Evolutionary conservation across 108 stramenopile genomes (phyloP), one percentile per base, ranked within the genome.

Genomic region (Pseudonitzschia pungens): DNA sequence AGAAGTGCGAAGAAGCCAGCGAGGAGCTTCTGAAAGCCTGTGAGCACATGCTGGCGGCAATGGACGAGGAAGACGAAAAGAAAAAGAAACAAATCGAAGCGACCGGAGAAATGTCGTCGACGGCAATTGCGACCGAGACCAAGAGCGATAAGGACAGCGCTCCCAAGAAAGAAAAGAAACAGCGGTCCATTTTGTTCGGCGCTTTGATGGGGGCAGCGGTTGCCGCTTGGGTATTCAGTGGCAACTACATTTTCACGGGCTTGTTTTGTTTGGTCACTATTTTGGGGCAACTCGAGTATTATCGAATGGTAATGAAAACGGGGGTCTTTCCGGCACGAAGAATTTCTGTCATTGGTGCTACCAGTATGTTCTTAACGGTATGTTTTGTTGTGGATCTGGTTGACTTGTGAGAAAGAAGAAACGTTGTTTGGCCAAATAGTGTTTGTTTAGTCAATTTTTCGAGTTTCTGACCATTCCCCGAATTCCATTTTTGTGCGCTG

Each of bases 251-350:
- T 36, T 98, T 98, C 74, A 94, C 97, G 45, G 71, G 82, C 16
- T 80, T 96, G 41, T 96, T 98, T 72, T 86, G 92, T 22, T 75
- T 97, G 68, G 91, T 96, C 89, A 93, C 95, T 4, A 85, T 86
- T 18, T 69, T 92, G 20, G 93, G 93, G 7, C 96, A 97, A 76
- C 84, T 95, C 41, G 96, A 97, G 83, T 99, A 97, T 79, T 98
- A 95, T 78, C 84, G 97, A n/a, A 97, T 97, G 94, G 91, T 94
- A 50, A 94, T 96, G 86, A 85, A 85, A 72, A 83, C 92, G 18
- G 96, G 96, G 9, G 94, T 96, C 32, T 91, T 89, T 80, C 95
- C 98, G 11, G 96, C 98, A 10, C 78, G 96, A n/a, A 74, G 93
- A 28, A 97, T 98, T 33, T 86, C 86, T 45, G 89, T 96, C 22